Percentiles rank a stretch among this genome's conserved stretches.
Conservation (phyloP, 2,329 filamentous ascomycete species). For the Penicillium sp. region DNA sequence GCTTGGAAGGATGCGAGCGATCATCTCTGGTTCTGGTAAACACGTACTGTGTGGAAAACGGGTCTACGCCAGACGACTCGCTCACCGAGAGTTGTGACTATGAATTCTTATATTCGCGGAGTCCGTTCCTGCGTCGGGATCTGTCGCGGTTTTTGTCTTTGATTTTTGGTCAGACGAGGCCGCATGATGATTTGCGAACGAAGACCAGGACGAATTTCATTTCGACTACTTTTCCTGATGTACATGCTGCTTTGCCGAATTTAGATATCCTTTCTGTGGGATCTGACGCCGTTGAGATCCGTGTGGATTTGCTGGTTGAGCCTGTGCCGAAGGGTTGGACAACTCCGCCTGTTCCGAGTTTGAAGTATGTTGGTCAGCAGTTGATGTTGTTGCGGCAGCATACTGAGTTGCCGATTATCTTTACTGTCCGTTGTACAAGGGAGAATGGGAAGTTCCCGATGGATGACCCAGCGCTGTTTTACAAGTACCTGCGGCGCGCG, state of each 20-base stretch:
- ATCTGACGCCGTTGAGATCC: conserved; percentile 78
- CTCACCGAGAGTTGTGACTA: conserved; percentile 73
- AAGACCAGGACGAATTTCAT: conserved; percentile 81
- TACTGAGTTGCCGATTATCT: conserved; percentile 86
- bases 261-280: conserved; percentile 84
- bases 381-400: conserved; percentile 79
- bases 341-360: conserved; percentile 63
- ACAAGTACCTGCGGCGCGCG: conserved; percentile 75
- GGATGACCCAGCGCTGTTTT: conserved; percentile 71
- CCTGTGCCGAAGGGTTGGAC: conserved; percentile 56
- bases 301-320: conserved; percentile 77
- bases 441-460: conserved; percentile 85
- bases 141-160: conserved; percentile 76
- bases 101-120: conserved; percentile 77
- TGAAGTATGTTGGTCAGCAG: conserved; percentile 82
- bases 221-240: conserved; percentile 83
- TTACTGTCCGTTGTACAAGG: conserved; percentile 75
- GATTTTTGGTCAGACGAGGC: conserved; percentile 73
- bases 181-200: conserved; percentile 66
- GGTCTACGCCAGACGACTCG: conserved; percentile 63
- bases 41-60: conserved; percentile 69
- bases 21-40: conserved; percentile 67
- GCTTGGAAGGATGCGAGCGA: conserved; percentile 58
- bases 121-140: conserved; percentile 70
- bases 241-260: conserved; percentile 77